phyloP scores from a whole-genome alignment of 2,329 filamentous ascomycete genomes.

The Triangularia verruculosa region DNA sequence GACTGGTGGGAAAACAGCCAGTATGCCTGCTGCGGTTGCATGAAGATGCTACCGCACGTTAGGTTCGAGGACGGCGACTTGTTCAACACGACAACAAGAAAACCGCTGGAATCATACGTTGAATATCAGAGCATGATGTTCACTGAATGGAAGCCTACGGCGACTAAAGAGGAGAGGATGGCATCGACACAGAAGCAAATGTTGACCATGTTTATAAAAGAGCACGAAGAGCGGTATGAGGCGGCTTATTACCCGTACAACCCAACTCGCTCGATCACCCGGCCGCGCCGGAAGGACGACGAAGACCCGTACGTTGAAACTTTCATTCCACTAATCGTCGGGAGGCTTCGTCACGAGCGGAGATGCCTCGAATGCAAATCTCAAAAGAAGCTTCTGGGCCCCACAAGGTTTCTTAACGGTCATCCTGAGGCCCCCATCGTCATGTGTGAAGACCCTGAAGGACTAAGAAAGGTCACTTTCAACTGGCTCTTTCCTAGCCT shows the following conservation, averaged over 20 bases:
- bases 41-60: conserved; percentile 24
- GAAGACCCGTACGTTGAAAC: background rate
- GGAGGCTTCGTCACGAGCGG: background rate
- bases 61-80: conserved; percentile 26
- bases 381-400: background rate
- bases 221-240: background rate
- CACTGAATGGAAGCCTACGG: conserved; percentile 23
- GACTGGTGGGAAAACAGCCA: conserved; percentile 17
- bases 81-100: conserved; percentile 17
- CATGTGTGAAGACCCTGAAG: background rate
- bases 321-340: background rate
- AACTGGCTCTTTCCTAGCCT: background rate
- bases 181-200: background rate
- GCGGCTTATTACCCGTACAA: background rate
- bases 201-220: background rate
- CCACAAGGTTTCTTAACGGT: background rate
- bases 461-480: background rate
- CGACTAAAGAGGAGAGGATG: background rate
- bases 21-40: conserved; percentile 26
- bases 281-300: too few species aligned
- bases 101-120: conserved; percentile 18
- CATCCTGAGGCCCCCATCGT: background rate
- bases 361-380: background rate
- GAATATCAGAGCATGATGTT: conserved; percentile 10
- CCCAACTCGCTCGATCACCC: too few species aligned